Conservation (phyloP, 257 asterid species). For the Nemophila menziesii region DNA sequence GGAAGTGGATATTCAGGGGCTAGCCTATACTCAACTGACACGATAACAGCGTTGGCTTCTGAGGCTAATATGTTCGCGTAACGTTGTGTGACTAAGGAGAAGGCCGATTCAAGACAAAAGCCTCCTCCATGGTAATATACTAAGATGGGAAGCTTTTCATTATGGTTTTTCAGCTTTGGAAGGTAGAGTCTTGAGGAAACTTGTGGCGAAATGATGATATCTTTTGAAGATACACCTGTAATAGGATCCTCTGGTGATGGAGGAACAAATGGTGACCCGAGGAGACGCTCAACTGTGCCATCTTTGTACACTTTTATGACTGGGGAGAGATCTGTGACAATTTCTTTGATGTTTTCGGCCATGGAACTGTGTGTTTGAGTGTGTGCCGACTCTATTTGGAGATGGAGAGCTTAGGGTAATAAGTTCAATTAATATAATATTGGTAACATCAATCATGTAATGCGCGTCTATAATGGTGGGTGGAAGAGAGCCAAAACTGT, state of each 20-base stretch:
- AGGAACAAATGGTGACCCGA: constrained; percentile 16
- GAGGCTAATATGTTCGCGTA: constrained; percentile 32
- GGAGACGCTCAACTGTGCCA: constrained; percentile 36
- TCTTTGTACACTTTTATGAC: constrained; percentile 31
- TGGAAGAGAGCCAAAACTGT: too few species aligned
- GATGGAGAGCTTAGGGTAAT: too few species aligned
- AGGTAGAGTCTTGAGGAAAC: constrained; percentile 48
- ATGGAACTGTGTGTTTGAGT: too few species aligned
- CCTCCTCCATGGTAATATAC: constrained; percentile 83
- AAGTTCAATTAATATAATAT: too few species aligned
- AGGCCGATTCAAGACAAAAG: constrained; percentile 41
- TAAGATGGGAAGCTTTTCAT: constrained; percentile 41
- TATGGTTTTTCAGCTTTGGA: constrained; percentile 18
- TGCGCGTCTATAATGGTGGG: too few species aligned
- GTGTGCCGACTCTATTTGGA: too few species aligned
- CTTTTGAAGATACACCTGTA: constrained; percentile 42
- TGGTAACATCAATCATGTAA: too few species aligned
- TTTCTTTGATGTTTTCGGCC: constrained; percentile 9
- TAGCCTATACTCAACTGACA: constrained; percentile 49
- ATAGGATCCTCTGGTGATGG: constrained; percentile 38
- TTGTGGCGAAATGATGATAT: constrained; percentile 36
- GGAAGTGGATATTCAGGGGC: too few species aligned
- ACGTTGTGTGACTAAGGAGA: constrained; percentile 35
- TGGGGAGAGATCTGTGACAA: constrained; percentile 33
- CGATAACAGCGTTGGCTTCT: constrained; percentile 32